These are phyloP conservation scores for Penicillium bialowiezense DNA, from an alignment of 495 filamentous ascomycete genomes.

Conservation along the genomic window DNA sequence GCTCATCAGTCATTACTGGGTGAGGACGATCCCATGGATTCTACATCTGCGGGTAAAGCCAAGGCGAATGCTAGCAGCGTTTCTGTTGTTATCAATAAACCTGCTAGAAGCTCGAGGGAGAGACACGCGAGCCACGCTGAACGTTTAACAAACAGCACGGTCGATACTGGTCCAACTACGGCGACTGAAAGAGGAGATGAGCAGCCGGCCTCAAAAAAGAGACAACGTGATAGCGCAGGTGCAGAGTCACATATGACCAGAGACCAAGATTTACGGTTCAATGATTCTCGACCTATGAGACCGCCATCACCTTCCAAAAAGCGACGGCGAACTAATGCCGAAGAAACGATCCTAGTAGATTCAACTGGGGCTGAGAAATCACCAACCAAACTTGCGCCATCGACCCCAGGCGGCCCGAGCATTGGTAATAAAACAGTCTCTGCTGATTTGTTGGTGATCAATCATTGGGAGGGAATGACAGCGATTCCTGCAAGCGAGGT, in stretches of 20 bases:
- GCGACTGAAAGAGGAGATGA: background rate
- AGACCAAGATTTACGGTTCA: background rate
- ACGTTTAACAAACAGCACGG: background rate
- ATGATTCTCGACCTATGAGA: background rate
- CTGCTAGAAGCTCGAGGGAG: no score
- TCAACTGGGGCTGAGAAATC: background rate
- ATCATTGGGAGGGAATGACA: conserved; percentile 39
- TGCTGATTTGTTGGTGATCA: background rate
- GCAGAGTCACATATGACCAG: background rate
- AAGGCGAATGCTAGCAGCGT: no score
- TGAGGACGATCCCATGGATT: background rate
- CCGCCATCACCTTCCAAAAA: conserved; percentile 6
- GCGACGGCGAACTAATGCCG: conserved; percentile 12
- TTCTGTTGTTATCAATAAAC: no score
- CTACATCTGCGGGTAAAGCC: no score
- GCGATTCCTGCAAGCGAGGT: conserved; percentile 45
- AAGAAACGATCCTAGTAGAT: background rate
- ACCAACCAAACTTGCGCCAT: background rate
- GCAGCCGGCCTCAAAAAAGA: conserved; percentile 7
- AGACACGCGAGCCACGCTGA: background rate
- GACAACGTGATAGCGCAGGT: conserved; percentile 9
- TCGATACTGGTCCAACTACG: background rate
- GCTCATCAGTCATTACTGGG: background rate
- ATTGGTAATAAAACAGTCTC: background rate
- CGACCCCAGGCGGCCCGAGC: background rate